Evolutionary conservation across 257 asterid species (phyloP).

Genomic region (Ajuga chamaepitys): DNA sequence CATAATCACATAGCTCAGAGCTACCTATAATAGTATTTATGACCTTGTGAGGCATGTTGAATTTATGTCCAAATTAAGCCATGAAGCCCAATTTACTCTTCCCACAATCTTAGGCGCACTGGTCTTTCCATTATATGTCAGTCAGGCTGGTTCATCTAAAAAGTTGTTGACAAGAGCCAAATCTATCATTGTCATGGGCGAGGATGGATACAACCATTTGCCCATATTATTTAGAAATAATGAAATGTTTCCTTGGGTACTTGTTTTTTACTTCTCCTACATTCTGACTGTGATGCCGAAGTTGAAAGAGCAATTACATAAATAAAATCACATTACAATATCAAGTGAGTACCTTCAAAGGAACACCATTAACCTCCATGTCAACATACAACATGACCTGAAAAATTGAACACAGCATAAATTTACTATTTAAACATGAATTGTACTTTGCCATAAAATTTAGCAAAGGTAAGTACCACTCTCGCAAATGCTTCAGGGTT

Average conservation of each 20-base stretch:
- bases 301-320: constrained; percentile 7
- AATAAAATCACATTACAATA: constrained; percentile 6
- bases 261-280: neutral
- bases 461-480: constrained; percentile 56
- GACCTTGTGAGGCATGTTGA: neutral
- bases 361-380: constrained; percentile 98
- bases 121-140: neutral
- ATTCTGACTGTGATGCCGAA: neutral
- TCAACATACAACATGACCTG: constrained; percentile 98
- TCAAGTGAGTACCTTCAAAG: constrained; percentile 62
- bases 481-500: constrained; percentile 97
- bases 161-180: neutral
- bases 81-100: neutral
- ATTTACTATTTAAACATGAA: neutral
- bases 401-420: constrained; percentile 8
- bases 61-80: neutral
- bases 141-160: neutral
- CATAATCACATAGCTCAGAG: neutral
- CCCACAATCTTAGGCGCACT: neutral
- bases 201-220: neutral
- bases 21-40: neutral
- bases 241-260: neutral
- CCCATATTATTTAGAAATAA: neutral
- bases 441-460: neutral
- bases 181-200: neutral